A percentile compares a stretch with the other conserved stretches of the same genome.
phyloP scores from a whole-genome alignment of 2,329 filamentous ascomycete species.

The Epichloe gansuensis region DNA sequence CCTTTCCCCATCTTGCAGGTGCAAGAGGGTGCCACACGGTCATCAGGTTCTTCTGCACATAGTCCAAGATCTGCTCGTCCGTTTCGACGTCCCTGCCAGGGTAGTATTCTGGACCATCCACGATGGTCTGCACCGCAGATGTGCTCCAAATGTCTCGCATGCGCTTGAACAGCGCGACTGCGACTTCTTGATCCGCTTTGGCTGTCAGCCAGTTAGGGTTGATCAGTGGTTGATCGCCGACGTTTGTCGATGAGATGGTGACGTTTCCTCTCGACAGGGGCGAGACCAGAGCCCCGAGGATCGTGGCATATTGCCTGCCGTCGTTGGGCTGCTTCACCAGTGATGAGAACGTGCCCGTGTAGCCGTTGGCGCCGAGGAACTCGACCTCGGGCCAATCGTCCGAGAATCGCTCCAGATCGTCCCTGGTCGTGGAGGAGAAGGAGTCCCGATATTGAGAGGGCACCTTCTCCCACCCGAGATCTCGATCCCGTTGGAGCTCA shows the following conservation, averaged over 20 bases:
- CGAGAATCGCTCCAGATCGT: constrained; percentile 14
- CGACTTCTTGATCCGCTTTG: constrained; percentile 29
- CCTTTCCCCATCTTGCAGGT: constrained; percentile 22
- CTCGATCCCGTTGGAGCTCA: constrained; percentile 8
- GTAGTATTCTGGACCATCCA: constrained; percentile 22
- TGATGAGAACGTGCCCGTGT: not conserved
- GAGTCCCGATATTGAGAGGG: constrained; percentile 11
- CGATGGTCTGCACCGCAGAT: constrained; percentile 16
- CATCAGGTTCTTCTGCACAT: constrained; percentile 15
- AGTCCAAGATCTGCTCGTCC: constrained; percentile 29
- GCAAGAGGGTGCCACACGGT: constrained; percentile 14
- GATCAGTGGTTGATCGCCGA: constrained; percentile 26
- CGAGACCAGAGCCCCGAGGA: not conserved
- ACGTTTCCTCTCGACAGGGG: constrained; percentile 29
- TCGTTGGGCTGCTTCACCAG: not conserved
- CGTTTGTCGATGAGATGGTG: constrained; percentile 22
- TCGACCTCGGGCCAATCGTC: constrained; percentile 25
- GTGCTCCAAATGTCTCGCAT: constrained; percentile 23
- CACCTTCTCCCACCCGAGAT: constrained; percentile 18
- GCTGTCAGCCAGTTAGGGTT: constrained; percentile 33
- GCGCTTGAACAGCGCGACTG: constrained; percentile 29
- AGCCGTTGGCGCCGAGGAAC: constrained; percentile 7
- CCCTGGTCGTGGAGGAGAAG: constrained; percentile 10
- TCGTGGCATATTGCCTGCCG: no score
- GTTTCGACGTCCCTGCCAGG: constrained; percentile 25